phyloP scores from a whole-genome alignment of 2,329 filamentous ascomycete species.

The Ceratocystis colombiana region DNA sequence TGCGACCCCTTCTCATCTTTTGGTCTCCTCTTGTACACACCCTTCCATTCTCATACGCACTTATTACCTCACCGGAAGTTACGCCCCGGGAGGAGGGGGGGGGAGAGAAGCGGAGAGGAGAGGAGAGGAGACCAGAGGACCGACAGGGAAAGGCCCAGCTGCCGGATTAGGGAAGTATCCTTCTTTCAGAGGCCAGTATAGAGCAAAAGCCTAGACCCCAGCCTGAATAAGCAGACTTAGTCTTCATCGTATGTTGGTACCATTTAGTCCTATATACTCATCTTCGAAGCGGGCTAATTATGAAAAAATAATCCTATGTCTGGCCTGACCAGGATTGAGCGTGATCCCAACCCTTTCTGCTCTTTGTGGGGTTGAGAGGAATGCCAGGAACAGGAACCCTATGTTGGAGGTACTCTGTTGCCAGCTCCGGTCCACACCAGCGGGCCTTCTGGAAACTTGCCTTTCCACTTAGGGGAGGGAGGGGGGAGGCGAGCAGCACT shows the following conservation, averaged over 20 bases:
- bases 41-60: not conserved
- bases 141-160: not conserved
- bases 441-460: conserved; percentile 11
- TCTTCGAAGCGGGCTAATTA: no score
- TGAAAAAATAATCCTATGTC: no score
- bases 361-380: no score
- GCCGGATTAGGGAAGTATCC: not conserved
- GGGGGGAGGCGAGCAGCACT: not conserved
- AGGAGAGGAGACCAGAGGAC: not conserved
- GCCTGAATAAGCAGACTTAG: no score
- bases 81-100: not conserved
- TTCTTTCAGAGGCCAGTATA: not conserved
- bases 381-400: no score
- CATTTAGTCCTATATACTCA: no score
- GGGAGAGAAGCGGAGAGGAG: not conserved
- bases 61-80: not conserved
- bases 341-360: no score
- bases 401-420: no score
- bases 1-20: not conserved
- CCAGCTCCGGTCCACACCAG: not conserved
- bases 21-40: not conserved
- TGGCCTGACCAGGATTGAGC: no score
- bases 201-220: conserved; percentile 1
- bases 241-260: no score
- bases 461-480: not conserved